Evolutionary conservation across 306 rosid genomes (phyloP).

Genomic region (Cucumis melo): DNA sequence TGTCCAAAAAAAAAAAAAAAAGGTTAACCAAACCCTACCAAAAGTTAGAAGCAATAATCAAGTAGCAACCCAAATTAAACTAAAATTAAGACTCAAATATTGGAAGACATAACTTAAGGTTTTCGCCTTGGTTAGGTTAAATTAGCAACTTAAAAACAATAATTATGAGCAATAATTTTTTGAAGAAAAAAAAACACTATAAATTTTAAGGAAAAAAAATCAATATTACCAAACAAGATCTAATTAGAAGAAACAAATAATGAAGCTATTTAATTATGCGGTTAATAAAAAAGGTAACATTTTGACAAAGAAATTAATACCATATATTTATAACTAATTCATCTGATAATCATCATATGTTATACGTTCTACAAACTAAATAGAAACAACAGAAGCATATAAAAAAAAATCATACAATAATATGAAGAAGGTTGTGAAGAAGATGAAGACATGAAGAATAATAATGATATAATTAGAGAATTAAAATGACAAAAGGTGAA

Average conservation of each 20-base stretch:
- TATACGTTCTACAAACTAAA: background rate
- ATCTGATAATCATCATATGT: background rate
- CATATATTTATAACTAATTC: background rate
- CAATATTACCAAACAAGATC: background rate
- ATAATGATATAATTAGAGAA: background rate
- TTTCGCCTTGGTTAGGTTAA: background rate
- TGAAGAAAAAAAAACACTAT: background rate
- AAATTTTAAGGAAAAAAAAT: background rate
- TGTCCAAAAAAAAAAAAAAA: background rate
- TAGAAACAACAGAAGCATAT: background rate
- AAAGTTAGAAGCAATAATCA: background rate
- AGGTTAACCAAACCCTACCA: slow-evolving; percentile 2
- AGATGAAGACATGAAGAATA: background rate
- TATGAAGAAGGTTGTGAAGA: background rate
- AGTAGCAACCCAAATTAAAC: background rate
- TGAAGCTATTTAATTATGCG: background rate
- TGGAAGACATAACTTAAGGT: background rate
- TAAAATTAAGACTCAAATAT: background rate
- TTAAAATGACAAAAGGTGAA: background rate
- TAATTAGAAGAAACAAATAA: background rate
- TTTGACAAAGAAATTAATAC: background rate
- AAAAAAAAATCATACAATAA: background rate
- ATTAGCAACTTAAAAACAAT: background rate
- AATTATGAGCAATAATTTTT: background rate
- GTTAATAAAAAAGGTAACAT: background rate